phyloP scores from a whole-genome alignment of 805 yeast genomes.

The Pichia californica region DNA sequence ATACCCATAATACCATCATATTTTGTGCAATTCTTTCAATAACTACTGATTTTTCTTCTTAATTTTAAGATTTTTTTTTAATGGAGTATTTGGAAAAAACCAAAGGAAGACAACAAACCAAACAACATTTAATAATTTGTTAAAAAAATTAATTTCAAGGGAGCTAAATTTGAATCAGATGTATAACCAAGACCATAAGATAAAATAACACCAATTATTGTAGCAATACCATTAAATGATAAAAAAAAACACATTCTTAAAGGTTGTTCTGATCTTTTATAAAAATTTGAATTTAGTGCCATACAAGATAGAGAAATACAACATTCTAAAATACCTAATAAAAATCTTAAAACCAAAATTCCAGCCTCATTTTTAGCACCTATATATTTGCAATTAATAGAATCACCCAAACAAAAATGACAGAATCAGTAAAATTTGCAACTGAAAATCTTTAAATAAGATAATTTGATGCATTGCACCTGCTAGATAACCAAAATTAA shows the following conservation, averaged over 20 bases:
- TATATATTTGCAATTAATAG: constrained; percentile 46
- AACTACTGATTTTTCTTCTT: not conserved
- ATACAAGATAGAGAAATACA: constrained; percentile 31
- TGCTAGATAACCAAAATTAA: not conserved
- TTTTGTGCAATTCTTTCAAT: constrained; percentile 27
- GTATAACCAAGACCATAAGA: not conserved
- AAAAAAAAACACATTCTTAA: not conserved
- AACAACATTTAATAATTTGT: constrained; percentile 30
- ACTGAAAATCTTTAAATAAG: constrained; percentile 47
- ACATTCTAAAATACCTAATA: constrained; percentile 32
- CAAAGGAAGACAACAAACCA: constrained; percentile 5
- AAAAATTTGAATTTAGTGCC: not conserved
- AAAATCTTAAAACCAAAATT: constrained; percentile 34
- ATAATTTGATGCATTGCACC: not conserved
- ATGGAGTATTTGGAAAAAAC: constrained; percentile 3
- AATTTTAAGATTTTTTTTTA: constrained; percentile 1
- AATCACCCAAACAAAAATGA: constrained; percentile 56
- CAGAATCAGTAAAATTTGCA: constrained; percentile 42
- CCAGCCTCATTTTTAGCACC: constrained; percentile 41
- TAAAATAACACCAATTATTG: not conserved
- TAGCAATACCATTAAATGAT: constrained; percentile 18
- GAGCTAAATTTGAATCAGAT: not conserved
- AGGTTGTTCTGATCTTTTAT: constrained; percentile 12
- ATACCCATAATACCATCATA: constrained; percentile 32
- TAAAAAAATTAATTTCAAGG: constrained; percentile 12